Percentiles rank a stretch among this genome's conserved stretches.
These are phyloP conservation scores for Knoxia roxburghii DNA, from an alignment of 257 asterid species.

Conservation along the genomic window DNA sequence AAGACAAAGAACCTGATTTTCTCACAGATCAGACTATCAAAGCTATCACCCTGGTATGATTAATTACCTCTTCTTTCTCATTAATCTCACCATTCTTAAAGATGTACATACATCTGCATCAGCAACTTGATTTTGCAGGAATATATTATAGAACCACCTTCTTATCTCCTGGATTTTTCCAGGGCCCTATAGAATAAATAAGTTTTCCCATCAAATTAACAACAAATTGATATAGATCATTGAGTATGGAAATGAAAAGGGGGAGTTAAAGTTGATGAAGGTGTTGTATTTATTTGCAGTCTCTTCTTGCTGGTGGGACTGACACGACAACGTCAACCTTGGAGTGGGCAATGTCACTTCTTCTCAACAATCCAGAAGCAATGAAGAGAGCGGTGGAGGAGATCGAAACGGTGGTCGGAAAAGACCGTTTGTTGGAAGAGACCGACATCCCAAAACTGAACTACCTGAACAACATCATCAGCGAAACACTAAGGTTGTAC, in stretches of 20 bases:
- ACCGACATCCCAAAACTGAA: constrained; percentile 7
- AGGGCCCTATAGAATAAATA: too few relatives aligned
- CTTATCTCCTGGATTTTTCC: too few relatives aligned
- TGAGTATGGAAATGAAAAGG: too few relatives aligned
- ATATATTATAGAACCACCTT: too few relatives aligned
- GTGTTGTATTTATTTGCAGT: too few relatives aligned
- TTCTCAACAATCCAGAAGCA: constrained; percentile 8
- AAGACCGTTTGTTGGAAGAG: constrained; percentile 7
- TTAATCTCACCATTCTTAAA: too few relatives aligned
- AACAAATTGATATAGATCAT: background rate
- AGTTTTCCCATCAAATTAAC: background rate
- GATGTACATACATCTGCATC: too few relatives aligned
- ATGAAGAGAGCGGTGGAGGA: constrained; percentile 1
- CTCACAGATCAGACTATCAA: constrained; percentile 27
- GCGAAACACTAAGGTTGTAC: constrained; percentile 8
- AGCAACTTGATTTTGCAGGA: too few relatives aligned
- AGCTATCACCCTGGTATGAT: constrained; percentile 19
- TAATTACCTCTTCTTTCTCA: background rate
- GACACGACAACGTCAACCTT: constrained; percentile 12
- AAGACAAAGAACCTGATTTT: constrained; percentile 21
- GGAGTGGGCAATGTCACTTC: constrained; percentile 16
- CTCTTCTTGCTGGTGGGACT: constrained; percentile 10
- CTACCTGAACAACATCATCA: constrained; percentile 10
- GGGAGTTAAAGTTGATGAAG: background rate
- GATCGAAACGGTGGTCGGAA: constrained; percentile 1